These are phyloP conservation scores for Mycena maculata DNA, from an alignment of 768 basidiomycete species.

Conservation along the genomic window DNA sequence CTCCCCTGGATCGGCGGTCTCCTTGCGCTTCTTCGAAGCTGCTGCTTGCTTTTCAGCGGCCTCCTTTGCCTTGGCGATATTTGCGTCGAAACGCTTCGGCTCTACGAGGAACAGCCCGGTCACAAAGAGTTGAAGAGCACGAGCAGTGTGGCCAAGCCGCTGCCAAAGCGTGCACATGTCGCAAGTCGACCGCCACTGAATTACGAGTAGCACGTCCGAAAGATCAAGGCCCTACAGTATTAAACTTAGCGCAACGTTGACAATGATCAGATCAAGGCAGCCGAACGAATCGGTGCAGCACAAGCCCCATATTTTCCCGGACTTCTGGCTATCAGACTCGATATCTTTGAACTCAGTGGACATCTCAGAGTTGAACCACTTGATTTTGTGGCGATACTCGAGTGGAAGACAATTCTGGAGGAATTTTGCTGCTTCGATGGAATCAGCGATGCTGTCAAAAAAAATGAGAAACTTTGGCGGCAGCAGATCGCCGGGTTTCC, in stretches of 20 bases:
- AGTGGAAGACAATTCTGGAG: no score
- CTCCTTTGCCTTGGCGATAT: conserved; percentile 22
- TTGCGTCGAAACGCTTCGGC: conserved; percentile 35
- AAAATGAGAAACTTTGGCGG: conserved; percentile 39
- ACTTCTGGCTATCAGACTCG: conserved; percentile 15
- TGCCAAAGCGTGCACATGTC: conserved; percentile 41
- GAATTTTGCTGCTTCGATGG: conserved; percentile 18
- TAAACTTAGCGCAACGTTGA: neutral
- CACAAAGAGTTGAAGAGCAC: conserved; percentile 17
- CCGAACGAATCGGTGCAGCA: conserved; percentile 39
- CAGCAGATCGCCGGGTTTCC: conserved; percentile 13
- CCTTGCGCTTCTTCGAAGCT: neutral
- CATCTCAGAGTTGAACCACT: conserved; percentile 40
- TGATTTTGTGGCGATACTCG: conserved; percentile 33
- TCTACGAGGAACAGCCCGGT: conserved; percentile 33
- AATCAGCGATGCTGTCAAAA: conserved; percentile 35
- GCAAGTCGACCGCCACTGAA: conserved; percentile 41
- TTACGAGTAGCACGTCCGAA: conserved; percentile 40
- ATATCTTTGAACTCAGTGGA: conserved; percentile 27
- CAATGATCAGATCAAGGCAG: neutral
- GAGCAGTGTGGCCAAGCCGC: conserved; percentile 40
- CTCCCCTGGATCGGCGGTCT: neutral
- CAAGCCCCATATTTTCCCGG: conserved; percentile 39
- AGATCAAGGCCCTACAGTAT: conserved; percentile 46
- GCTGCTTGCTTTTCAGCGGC: neutral